Evolutionary conservation across 495 filamentous ascomycete species (phyloP).

Genomic region (Hypoxylon lenormandii): DNA sequence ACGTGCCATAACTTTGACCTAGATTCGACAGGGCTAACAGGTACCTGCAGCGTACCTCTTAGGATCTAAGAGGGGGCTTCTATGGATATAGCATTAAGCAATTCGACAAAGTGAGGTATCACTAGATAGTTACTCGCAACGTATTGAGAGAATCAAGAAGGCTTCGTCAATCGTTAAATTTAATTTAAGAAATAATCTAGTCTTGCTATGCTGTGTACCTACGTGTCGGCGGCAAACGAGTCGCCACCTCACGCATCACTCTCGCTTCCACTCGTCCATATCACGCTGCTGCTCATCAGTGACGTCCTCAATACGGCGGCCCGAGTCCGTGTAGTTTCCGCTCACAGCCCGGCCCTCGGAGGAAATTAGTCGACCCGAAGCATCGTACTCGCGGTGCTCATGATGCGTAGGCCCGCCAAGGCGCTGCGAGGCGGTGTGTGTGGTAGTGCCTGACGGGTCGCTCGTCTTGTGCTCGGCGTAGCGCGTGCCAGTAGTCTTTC

Average conservation of each 20-base stretch:
- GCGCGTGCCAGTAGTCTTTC: conserved; percentile 33
- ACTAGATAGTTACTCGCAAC: no score
- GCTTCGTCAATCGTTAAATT: not conserved
- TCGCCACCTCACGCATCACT: conserved; percentile 67
- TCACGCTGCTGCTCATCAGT: conserved; percentile 60
- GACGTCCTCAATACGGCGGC: conserved; percentile 42
- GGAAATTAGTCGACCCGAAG: conserved; percentile 33
- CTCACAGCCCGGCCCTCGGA: conserved; percentile 21
- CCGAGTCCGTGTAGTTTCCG: conserved; percentile 12
- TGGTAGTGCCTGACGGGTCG: conserved; percentile 32
- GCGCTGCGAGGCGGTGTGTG: conserved; percentile 24
- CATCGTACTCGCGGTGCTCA: conserved; percentile 35
- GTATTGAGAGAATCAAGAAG: not conserved
- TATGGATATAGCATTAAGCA: no score
- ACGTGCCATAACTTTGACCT: no score
- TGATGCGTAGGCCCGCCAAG: conserved; percentile 27
- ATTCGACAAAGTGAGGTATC: no score
- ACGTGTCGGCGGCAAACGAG: not conserved
- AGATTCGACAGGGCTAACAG: no score
- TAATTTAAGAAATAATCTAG: not conserved
- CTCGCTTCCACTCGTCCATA: conserved; percentile 80
- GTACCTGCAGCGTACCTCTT: no score
- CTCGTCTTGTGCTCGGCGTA: conserved; percentile 30
- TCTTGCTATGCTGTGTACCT: not conserved
- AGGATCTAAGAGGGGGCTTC: no score